These are phyloP conservation scores for Fusarium pininemorale DNA, from an alignment of 2,329 filamentous ascomycete genomes.

Conservation along the genomic window DNA sequence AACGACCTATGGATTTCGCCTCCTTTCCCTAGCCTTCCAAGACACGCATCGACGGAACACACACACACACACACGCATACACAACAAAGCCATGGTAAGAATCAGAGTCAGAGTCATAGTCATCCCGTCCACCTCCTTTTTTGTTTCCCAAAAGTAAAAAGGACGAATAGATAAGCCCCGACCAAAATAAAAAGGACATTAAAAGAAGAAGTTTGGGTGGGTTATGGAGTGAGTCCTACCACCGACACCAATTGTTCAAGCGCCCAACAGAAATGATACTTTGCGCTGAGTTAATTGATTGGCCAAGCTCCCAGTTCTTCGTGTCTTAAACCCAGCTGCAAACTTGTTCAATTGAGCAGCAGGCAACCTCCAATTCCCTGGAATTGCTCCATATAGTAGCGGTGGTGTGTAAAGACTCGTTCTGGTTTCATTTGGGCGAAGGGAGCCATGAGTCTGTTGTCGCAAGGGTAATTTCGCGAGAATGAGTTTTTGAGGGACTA, in stretches of 20 bases:
- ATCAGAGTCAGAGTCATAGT: conserved; percentile 4
- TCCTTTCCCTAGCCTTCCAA: conserved; percentile 19
- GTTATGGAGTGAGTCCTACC: conserved; percentile 9
- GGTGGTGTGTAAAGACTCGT: conserved; percentile 8
- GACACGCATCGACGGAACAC: conserved; percentile 19
- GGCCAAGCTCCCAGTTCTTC: conserved; percentile 21
- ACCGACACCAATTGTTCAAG: conserved; percentile 26
- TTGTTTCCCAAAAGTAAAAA: conserved; percentile 37
- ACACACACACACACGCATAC: conserved; percentile 31
- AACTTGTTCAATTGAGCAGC: conserved; percentile 11
- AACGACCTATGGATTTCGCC: conserved; percentile 30
- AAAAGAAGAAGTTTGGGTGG: conserved; percentile 28
- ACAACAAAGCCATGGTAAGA: conserved; percentile 18
- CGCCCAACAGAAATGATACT: conserved; percentile 1
- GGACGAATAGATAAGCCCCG: conserved; percentile 40
- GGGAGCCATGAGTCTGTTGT: conserved; percentile 22
- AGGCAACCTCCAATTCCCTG: conserved; percentile 26
- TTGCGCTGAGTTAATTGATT: conserved; percentile 10
- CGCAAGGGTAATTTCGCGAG: conserved; percentile 25
- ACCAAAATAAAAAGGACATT: conserved; percentile 41
- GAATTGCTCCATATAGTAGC: conserved; percentile 28
- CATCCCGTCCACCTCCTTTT: conserved; percentile 35
- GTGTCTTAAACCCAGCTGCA: not conserved
- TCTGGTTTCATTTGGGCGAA: conserved; percentile 6
- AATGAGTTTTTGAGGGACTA: conserved; percentile 19